Base-by-base conservation (phyloP, 1,284 basidiomycete genomes). In the Mycena citricolor region DNA sequence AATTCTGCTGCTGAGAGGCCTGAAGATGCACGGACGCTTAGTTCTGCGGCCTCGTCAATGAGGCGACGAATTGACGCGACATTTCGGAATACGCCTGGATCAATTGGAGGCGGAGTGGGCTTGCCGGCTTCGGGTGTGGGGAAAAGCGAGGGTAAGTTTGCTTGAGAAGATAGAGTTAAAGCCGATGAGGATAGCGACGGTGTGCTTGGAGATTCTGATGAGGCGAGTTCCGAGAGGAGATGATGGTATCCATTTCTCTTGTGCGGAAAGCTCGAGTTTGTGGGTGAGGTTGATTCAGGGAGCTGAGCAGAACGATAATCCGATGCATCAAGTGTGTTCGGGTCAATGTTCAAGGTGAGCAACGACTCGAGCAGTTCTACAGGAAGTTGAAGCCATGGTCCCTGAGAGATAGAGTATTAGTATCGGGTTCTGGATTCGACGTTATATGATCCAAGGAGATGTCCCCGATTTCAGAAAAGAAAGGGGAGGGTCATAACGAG, bases 301-400 rank as follows among this genome's bases (percentile, higher is more conserved):
- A 61, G 56, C n/a, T 61, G 57, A 17, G 68, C 58, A 7, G 67
- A 47, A 48, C 72, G 72, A 13, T 66, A 51, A 41, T 81, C 80
- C 3, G 74, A 48, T 17, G 68, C 63, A 20, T 75, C 63, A 30
- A 85, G 64, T 0, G 83, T 79, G 1, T 76, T 67, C 10, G 87
- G 83, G 62, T 90, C 85, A 24, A 83, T 65, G 64, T 90, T 90
- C 35, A 91, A 70, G 23, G 77, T 65, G 30, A 88, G 71, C 3
- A 90, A 71, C n/a, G 86, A 85, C 56, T 90, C 84, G 48, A 91
- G 74, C 11, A 90, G 68, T 62, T 90, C 88, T 42, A 88, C 64
- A 1, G 88, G 87, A n/a, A 91, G 77, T 60, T 90, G 86, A 11
- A 90, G 75, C 88, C 88, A 91, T 4, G 86, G 86, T 10, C 88